A percentile compares a stretch with the other conserved stretches of the same genome.
These are phyloP conservation scores for Kwoniella newhampshirensis DNA, from an alignment of 768 basidiomycete species.

Conservation along the genomic window DNA sequence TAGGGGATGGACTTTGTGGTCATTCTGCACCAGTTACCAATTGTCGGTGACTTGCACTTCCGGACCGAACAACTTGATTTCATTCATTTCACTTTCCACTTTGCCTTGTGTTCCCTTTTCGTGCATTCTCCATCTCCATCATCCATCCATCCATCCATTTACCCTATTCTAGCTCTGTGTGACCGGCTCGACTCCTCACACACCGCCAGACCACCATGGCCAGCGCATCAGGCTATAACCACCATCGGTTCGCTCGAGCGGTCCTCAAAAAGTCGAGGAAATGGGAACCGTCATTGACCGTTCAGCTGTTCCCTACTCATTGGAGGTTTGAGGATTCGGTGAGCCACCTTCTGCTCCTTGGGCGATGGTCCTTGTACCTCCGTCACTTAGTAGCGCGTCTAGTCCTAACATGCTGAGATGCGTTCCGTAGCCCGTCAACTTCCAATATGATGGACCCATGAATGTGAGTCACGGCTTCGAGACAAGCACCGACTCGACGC, in stretches of 20 bases:
- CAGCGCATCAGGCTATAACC: conserved; percentile 54
- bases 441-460: conserved; percentile 55
- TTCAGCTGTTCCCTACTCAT: conserved; percentile 54
- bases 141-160: conserved; percentile 7
- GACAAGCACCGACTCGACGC: neutral
- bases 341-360: conserved; percentile 14
- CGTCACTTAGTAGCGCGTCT: neutral
- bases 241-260: conserved; percentile 53
- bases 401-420: conserved; percentile 3
- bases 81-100: neutral
- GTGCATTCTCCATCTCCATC: conserved; percentile 4
- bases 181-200: neutral
- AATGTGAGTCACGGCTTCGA: conserved; percentile 31
- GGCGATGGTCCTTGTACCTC: neutral
- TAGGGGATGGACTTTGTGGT: too few relatives aligned
- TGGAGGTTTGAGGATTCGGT: conserved; percentile 56
- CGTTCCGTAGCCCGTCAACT: conserved; percentile 46
- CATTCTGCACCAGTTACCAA: too few relatives aligned
- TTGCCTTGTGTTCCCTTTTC: too few relatives aligned
- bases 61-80: neutral
- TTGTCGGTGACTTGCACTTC: neutral
- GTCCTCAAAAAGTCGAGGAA: conserved; percentile 55
- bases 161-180: neutral
- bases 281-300: conserved; percentile 52
- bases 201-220: conserved; percentile 44